Conservation (phyloP, 2,329 filamentous ascomycete genomes). For the Pseudopyricularia cyperi region DNA sequence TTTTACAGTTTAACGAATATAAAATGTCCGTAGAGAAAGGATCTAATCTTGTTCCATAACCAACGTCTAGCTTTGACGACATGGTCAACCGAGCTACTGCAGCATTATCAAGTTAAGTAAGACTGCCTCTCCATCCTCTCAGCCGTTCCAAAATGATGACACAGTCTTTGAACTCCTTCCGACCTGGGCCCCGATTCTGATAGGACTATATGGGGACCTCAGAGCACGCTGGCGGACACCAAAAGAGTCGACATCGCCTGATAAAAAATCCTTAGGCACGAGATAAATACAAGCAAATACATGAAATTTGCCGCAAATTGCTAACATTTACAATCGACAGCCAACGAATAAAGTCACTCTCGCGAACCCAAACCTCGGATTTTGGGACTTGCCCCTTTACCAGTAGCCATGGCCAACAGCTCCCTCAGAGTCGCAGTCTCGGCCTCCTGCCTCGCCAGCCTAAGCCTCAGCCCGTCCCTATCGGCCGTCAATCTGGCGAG, state of each 20-base stretch:
- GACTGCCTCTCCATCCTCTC: no score
- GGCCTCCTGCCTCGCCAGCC: constrained; percentile 43
- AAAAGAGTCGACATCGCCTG: constrained; percentile 3
- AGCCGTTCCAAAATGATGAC: background rate
- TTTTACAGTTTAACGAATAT: no score
- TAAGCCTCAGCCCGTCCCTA: constrained; percentile 40
- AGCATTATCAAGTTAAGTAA: no score
- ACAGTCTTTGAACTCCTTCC: background rate
- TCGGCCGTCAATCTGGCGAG: constrained; percentile 39
- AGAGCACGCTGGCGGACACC: background rate
- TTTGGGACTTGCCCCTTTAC: background rate
- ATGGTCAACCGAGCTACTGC: no score
- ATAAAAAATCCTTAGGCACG: background rate
- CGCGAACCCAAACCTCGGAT: background rate
- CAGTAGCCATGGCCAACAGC: constrained; percentile 14
- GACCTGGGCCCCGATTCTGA: background rate
- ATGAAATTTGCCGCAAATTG: background rate
- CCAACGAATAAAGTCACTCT: background rate
- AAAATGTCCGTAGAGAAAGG: no score
- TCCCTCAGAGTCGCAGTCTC: constrained; percentile 43
- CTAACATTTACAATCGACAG: background rate
- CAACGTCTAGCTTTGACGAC: no score
- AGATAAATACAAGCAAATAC: background rate
- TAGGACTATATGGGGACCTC: background rate
- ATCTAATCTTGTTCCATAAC: background rate